Conservation (phyloP, 2,329 filamentous ascomycete species). For the Plectosphaerella sp. region DNA sequence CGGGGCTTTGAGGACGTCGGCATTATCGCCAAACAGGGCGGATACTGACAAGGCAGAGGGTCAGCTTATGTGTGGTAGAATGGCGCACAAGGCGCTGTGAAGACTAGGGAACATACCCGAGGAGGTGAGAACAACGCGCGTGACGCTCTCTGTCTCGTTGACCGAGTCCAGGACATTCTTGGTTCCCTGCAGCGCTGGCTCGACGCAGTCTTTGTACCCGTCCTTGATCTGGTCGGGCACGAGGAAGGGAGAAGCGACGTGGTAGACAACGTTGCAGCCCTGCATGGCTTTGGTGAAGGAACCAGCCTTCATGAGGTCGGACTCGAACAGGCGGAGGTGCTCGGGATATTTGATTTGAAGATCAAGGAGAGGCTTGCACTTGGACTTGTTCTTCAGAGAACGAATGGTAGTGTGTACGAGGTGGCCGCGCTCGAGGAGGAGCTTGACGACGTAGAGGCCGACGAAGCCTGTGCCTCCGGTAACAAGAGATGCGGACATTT, state of each 20-base stretch:
- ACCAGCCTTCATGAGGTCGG: conserved; percentile 19
- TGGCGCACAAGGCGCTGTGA: background rate
- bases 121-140: conserved; percentile 14
- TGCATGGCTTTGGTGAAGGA: conserved; percentile 22
- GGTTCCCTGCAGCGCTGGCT: conserved; percentile 19
- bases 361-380: conserved; percentile 12
- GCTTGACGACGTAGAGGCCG: conserved; percentile 1
- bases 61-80: background rate
- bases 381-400: conserved; percentile 6
- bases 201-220: conserved; percentile 17
- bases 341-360: conserved; percentile 11
- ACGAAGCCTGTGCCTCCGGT: conserved; percentile 1
- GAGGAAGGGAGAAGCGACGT: conserved; percentile 28
- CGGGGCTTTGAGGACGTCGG: background rate
- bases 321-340: conserved; percentile 20
- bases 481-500: background rate
- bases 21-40: background rate
- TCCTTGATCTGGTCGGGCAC: conserved; percentile 18
- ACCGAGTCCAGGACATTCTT: conserved; percentile 19
- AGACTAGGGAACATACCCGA: background rate
- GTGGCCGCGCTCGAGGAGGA: conserved; percentile 6
- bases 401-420: conserved; percentile 12
- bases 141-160: conserved; percentile 15
- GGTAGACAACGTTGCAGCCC: conserved; percentile 24
- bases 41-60: background rate